A percentile compares a stretch with the other conserved stretches of the same genome.
These are phyloP conservation scores for Ganoderma boninense DNA, from an alignment of 1,284 basidiomycete species.

Conservation along the genomic window DNA sequence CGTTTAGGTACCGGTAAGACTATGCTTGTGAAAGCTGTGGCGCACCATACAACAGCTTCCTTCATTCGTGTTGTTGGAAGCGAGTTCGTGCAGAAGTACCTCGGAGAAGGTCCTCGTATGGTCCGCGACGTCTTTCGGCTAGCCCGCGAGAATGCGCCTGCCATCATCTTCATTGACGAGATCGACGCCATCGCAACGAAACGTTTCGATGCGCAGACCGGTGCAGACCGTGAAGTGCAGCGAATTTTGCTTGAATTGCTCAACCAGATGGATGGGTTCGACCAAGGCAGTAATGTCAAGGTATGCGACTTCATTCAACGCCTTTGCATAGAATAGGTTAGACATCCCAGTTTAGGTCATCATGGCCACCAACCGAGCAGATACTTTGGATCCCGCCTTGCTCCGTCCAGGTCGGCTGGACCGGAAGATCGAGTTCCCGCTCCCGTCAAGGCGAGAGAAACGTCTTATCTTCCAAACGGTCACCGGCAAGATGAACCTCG, in stretches of 20 bases:
- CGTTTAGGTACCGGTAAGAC: constrained; percentile 96
- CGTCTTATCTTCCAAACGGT: constrained; percentile 99
- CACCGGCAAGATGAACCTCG: constrained; percentile 97
- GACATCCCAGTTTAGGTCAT: constrained; percentile 74
- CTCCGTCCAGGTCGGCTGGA: constrained; percentile 98
- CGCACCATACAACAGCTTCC: constrained; percentile 95
- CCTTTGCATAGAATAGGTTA: neutral
- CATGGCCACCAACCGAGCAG: constrained; percentile 98
- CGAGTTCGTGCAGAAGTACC: constrained; percentile 99
- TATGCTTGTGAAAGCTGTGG: constrained; percentile 99
- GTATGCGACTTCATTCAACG: constrained; percentile 49
- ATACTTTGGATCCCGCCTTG: constrained; percentile 96
- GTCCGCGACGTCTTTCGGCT: constrained; percentile 99
- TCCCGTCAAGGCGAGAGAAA: constrained; percentile 94
- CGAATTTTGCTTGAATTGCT: constrained; percentile 98
- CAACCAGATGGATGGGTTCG: constrained; percentile 99
- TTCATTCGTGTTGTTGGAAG: constrained; percentile 99
- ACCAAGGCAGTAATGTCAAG: constrained; percentile 99
- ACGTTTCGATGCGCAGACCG: constrained; percentile 99
- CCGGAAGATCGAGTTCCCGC: constrained; percentile 98
- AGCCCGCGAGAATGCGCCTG: constrained; percentile 96
- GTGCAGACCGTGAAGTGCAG: constrained; percentile 98
- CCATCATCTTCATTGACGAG: constrained; percentile 99
- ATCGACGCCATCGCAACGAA: constrained; percentile 99
- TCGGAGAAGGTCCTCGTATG: constrained; percentile 99